phyloP scores from a whole-genome alignment of 179 eudicot species.

The Drosera spatulata region DNA sequence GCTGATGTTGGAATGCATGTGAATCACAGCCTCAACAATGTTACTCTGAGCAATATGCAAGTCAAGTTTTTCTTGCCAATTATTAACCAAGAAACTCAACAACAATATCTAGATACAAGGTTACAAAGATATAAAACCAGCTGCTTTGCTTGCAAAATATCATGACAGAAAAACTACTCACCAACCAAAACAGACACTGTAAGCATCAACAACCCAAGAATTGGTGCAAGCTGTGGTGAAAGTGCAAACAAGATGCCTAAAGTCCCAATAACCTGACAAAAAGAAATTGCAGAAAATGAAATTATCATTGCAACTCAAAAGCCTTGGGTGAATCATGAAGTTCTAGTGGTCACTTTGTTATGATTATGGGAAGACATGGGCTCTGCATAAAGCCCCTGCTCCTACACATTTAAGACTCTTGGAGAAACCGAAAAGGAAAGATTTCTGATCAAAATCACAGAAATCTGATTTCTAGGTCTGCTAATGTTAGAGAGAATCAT shows the following conservation, averaged over 20 bases:
- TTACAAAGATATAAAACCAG: no score
- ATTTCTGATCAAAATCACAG: constrained; percentile 1
- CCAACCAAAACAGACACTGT: constrained; percentile 73
- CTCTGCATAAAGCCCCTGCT: no score
- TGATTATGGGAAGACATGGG: no score
- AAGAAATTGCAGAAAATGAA: constrained; percentile 4
- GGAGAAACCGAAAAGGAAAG: neutral
- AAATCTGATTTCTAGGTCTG: constrained; percentile 34
- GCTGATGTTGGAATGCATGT: no score
- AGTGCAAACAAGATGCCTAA: constrained; percentile 66
- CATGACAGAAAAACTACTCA: constrained; percentile 16
- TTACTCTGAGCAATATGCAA: no score
- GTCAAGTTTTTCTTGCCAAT: no score
- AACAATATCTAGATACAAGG: no score
- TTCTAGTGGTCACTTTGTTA: no score
- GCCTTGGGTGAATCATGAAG: neutral
- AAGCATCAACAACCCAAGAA: constrained; percentile 78
- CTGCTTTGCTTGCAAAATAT: neutral
- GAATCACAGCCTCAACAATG: no score
- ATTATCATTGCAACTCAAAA: neutral
- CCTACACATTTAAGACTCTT: no score
- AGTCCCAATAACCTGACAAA: constrained; percentile 81
- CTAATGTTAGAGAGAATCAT: constrained; percentile 54
- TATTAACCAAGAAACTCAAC: no score
- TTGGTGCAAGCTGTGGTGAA: constrained; percentile 88